Evolutionary conservation across 441 rosid genomes (phyloP), one percentile per base, ranked within the genome.

Genomic region (Codiaeum variegatum): DNA sequence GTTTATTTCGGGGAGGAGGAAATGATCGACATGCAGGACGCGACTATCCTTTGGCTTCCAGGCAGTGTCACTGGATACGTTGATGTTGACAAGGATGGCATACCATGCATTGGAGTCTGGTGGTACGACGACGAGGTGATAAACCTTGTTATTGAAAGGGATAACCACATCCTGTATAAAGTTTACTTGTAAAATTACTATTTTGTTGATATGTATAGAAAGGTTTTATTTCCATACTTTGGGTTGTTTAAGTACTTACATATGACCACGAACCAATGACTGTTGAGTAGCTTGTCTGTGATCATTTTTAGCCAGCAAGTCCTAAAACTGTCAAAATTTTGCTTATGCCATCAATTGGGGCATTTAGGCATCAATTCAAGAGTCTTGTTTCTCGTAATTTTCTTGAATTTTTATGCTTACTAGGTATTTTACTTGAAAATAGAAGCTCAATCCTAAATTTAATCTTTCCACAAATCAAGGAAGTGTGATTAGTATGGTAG

Each of bases 101-200:
- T 84, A 15, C 85, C 92, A 40, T 88, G 97, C 72, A 83, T 94
- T 18, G 98, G 97, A 19, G 86, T 83, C 5, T 95, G 96, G 47
- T 94, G 98, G 98, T 90, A 94, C 75, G 91, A 96, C 0, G 91
- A 87, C 0, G 95, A 94, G 81, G 98, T 96, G 36, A 89, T 89
- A 60, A 94, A 94, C 80, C 91, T 90, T 46, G 98, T 87, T 60
- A 89, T 94, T 93, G 98, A 94, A 74, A 88, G 98, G 77, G 96
- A 90, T 72, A 81, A 69, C 81, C 81, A 18, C 63, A 71, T 21
- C 72, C 79, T n/a, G 16, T 63, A 52, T 85, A 80, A 70, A 69
- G 66, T 66, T 21, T 74, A 5, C 36, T 26, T 9, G 8, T 9
- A 9, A 56, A 15, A 51, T 52, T 28, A 24, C 16, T 34, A 0